phyloP scores from a whole-genome alignment of 495 filamentous ascomycete species.

The Penicillium riverlandense region DNA sequence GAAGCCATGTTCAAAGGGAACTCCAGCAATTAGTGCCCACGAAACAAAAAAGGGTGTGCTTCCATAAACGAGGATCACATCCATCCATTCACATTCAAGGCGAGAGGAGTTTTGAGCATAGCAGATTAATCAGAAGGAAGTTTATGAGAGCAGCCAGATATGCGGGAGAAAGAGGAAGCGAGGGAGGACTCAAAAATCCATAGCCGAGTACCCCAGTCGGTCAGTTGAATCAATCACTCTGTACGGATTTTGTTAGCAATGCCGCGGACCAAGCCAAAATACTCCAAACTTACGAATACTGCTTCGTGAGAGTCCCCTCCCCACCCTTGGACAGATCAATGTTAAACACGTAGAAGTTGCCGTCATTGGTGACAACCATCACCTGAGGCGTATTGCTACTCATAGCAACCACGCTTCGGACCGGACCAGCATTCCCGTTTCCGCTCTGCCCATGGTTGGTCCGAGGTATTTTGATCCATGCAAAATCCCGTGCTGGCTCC shows the following conservation, averaged over 20 bases:
- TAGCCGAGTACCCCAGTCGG: slow-evolving; percentile 38
- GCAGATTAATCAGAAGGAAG: too few relatives aligned
- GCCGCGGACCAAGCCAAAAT: neutral
- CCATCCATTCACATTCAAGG: too few relatives aligned
- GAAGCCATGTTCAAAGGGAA: neutral
- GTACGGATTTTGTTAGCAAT: slow-evolving; percentile 2
- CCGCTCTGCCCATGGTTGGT: slow-evolving; percentile 27
- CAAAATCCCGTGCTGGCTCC: slow-evolving; percentile 93
- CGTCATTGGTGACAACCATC: slow-evolving; percentile 96
- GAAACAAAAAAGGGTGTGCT: too few relatives aligned
- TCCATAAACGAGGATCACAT: too few relatives aligned
- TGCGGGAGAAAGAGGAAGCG: neutral
- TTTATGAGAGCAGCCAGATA: too few relatives aligned
- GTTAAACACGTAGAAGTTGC: slow-evolving; percentile 87
- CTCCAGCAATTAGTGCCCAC: neutral
- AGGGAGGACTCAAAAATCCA: slow-evolving; percentile 33
- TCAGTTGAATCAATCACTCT: slow-evolving; percentile 49
- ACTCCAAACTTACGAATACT: slow-evolving; percentile 64
- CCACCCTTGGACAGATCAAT: slow-evolving; percentile 93
- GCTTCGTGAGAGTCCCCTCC: slow-evolving; percentile 85
- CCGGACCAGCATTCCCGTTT: slow-evolving; percentile 33
- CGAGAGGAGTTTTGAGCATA: too few relatives aligned
- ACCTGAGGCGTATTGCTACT: slow-evolving; percentile 88
- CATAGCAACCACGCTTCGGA: slow-evolving; percentile 90
- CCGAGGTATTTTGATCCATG: slow-evolving; percentile 90